Evolutionary conservation across 768 basidiomycete genomes (phyloP).

Genomic region (Cyathus striatus): DNA sequence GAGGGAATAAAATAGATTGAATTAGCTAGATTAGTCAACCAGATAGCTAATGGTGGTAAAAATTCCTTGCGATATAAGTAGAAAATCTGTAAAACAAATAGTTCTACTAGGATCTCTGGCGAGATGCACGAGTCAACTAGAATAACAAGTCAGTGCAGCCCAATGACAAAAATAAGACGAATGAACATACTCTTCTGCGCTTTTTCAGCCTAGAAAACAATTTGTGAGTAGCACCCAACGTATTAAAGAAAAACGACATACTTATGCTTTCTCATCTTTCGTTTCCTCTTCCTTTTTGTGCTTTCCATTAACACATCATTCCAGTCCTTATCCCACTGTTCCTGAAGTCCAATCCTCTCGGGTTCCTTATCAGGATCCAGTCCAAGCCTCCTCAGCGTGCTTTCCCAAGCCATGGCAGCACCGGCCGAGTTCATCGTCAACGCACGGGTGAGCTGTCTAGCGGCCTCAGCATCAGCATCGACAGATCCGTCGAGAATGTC

Average conservation of each 20-base stretch:
- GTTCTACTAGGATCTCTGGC: conserved; percentile 8
- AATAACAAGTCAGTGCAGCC: conserved; percentile 11
- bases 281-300: conserved; percentile 77
- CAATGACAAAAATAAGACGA: not conserved
- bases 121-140: conserved; percentile 39
- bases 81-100: too few species aligned
- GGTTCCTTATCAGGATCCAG: conserved; percentile 46
- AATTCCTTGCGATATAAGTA: too few species aligned
- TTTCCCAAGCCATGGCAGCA: conserved; percentile 63
- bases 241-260: conserved; percentile 32
- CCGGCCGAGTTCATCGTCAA: conserved; percentile 65
- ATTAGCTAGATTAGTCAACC: too few species aligned
- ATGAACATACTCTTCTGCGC: conserved; percentile 68
- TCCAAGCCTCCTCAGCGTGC: conserved; percentile 59
- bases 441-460: conserved; percentile 73
- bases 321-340: conserved; percentile 55
- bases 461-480: conserved; percentile 77
- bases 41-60: too few species aligned
- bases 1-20: too few species aligned
- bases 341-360: conserved; percentile 44
- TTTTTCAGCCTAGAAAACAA: conserved; percentile 70
- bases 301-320: conserved; percentile 72
- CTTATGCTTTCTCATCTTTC: conserved; percentile 99
- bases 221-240: not conserved
- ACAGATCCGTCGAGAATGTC: conserved; percentile 45